phyloP scores from a whole-genome alignment of 768 basidiomycete genomes.

The Kwoniella sp. region DNA sequence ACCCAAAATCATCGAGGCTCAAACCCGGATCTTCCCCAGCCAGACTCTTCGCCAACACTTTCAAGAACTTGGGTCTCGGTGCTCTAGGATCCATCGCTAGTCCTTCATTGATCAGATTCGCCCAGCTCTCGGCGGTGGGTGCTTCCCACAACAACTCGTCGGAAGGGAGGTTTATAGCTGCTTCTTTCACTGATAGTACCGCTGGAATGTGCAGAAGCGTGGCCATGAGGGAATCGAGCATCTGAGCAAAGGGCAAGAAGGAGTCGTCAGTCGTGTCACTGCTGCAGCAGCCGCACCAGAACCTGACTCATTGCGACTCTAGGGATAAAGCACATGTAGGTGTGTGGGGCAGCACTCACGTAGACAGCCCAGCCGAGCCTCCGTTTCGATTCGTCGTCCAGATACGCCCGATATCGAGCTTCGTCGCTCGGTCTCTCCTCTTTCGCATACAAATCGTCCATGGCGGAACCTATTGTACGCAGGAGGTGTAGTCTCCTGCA shows the following conservation, averaged over 20 bases:
- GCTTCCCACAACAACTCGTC: slow-evolving; percentile 44
- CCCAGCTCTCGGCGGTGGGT: slow-evolving; percentile 35
- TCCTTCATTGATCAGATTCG: slow-evolving; percentile 17
- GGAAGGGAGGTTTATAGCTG: slow-evolving; percentile 34
- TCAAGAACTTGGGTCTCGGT: slow-evolving; percentile 25
- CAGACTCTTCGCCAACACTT: slow-evolving; percentile 25
- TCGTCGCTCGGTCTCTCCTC: slow-evolving; percentile 25
- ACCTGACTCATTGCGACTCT: no score
- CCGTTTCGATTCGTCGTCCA: slow-evolving; percentile 44
- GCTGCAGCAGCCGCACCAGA: no score
- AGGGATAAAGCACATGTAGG: not conserved
- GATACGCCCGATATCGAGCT: slow-evolving; percentile 31
- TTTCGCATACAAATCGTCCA: slow-evolving; percentile 28
- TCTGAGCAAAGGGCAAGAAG: slow-evolving; percentile 26
- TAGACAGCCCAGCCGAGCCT: slow-evolving; percentile 49
- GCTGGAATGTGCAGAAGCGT: slow-evolving; percentile 33
- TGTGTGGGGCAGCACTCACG: slow-evolving; percentile 33
- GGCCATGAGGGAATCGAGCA: slow-evolving; percentile 40
- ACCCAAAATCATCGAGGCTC: slow-evolving; percentile 23
- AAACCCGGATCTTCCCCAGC: slow-evolving; percentile 15
- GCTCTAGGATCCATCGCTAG: slow-evolving; percentile 13
- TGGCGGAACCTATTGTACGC: slow-evolving; percentile 30
- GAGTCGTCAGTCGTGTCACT: not conserved
- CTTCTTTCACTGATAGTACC: slow-evolving; percentile 38
- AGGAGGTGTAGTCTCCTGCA: slow-evolving; percentile 40